A percentile compares a stretch with the other conserved stretches of the same genome.
Evolutionary conservation across 1,139 yeast species (phyloP).

Genomic region (Debaryomycetaceae sp.): DNA sequence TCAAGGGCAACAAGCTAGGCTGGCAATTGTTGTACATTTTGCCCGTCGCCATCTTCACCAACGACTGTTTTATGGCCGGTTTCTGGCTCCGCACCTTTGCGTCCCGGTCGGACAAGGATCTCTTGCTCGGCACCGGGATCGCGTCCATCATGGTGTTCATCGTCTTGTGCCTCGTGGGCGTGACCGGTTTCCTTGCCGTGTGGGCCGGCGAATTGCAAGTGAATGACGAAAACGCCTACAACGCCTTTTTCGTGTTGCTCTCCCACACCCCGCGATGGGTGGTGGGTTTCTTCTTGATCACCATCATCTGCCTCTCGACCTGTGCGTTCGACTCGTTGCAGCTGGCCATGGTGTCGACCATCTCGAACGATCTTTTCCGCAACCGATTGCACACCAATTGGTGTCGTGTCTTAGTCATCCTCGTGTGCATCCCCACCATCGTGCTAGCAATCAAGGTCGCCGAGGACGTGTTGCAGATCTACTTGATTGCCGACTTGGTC

Average conservation of each 20-base stretch:
- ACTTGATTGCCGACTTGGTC: slow-evolving; percentile 81
- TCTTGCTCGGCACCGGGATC: slow-evolving; percentile 62
- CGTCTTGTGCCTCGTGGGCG: slow-evolving; percentile 63
- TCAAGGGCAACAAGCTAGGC: slow-evolving; percentile 60
- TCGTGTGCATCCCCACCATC: slow-evolving; percentile 74
- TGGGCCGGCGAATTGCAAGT: slow-evolving; percentile 71
- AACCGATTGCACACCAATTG: slow-evolving; percentile 60
- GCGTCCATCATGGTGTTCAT: slow-evolving; percentile 60
- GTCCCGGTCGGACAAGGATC: slow-evolving; percentile 63
- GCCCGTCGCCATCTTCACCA: slow-evolving; percentile 78
- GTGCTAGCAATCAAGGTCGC: slow-evolving; percentile 78
- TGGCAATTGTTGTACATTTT: slow-evolving; percentile 85
- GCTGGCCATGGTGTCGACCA: slow-evolving; percentile 79
- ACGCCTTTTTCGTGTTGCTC: slow-evolving; percentile 62
- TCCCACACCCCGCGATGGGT: slow-evolving; percentile 80
- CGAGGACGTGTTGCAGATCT: slow-evolving; percentile 72
- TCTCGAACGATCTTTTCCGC: slow-evolving; percentile 82
- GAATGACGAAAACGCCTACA: slow-evolving; percentile 45
- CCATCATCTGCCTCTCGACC: slow-evolving; percentile 63
- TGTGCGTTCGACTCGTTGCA: slow-evolving; percentile 86
- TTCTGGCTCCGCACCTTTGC: slow-evolving; percentile 95
- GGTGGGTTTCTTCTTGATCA: slow-evolving; percentile 70
- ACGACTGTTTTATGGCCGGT: slow-evolving; percentile 83
- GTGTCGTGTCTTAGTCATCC: slow-evolving; percentile 60
- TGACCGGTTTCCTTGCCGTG: slow-evolving; percentile 79